Percentiles rank a stretch among this genome's conserved stretches.
These are phyloP conservation scores for Aureobasidium vineae DNA, from an alignment of 2,329 filamentous ascomycete species.

Conservation along the genomic window DNA sequence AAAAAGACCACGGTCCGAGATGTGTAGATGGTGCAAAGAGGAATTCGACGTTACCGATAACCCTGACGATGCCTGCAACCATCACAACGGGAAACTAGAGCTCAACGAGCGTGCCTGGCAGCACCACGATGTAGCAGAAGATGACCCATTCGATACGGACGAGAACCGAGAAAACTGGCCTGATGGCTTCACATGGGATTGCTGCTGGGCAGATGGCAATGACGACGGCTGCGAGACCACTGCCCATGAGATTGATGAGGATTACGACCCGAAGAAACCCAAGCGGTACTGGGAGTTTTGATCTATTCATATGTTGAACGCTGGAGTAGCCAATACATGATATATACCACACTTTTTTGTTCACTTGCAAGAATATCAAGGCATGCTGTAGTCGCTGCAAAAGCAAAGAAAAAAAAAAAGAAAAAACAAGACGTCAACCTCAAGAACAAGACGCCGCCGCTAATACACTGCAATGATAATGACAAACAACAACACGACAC, in stretches of 20 bases:
- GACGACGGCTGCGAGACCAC: slow-evolving; percentile 1
- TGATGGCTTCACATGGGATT: not conserved
- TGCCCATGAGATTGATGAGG: not conserved
- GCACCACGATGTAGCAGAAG: not conserved
- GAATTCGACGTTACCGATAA: not conserved
- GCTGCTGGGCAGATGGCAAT: not conserved
- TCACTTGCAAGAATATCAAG: not conserved
- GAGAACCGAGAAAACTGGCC: not conserved
- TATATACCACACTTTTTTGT: not conserved
- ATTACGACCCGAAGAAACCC: not conserved
- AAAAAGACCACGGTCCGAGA: not conserved
- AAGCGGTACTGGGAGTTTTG: not conserved
- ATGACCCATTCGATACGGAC: not conserved
- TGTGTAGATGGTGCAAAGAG: slow-evolving; percentile 5
- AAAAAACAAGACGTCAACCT: not conserved
- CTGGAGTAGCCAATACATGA: not conserved
- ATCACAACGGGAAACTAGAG: not conserved
- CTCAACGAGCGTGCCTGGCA: not conserved
- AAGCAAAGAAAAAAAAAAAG: not conserved
- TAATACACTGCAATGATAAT: slow-evolving; percentile 13
- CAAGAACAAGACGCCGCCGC: slow-evolving; percentile 12
- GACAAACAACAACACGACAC: not conserved
- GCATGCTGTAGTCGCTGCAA: not conserved
- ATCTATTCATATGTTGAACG: not conserved
- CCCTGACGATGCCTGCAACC: not conserved